A percentile compares a stretch with the other conserved stretches of the same genome.
Evolutionary conservation across 2,329 filamentous ascomycete species (phyloP).

Genomic region (Westerdykella sp.): DNA sequence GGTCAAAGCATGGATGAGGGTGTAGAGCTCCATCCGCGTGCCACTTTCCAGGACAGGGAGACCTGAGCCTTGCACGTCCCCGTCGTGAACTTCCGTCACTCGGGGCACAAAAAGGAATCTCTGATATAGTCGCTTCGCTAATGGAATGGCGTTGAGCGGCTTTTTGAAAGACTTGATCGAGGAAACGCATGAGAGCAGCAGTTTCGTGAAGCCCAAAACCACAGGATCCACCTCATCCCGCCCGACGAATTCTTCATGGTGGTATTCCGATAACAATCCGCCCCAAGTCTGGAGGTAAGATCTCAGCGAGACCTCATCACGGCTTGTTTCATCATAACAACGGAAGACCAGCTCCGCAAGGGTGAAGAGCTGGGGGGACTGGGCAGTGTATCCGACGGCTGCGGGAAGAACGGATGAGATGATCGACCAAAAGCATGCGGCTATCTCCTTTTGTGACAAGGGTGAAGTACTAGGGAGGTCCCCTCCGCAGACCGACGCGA

Average conservation of each 20-base stretch:
- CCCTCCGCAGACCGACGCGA: slow-evolving; percentile 32
- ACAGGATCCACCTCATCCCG: slow-evolving; percentile 31
- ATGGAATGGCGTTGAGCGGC: slow-evolving; percentile 23
- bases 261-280: slow-evolving; percentile 26
- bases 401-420: slow-evolving; percentile 28
- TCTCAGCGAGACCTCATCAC: slow-evolving; percentile 27
- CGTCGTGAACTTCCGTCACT: slow-evolving; percentile 9
- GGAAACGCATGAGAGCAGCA: slow-evolving; percentile 35
- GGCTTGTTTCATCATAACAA: slow-evolving; percentile 27
- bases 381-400: slow-evolving; percentile 15
- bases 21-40: slow-evolving; percentile 34
- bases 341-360: slow-evolving; percentile 34
- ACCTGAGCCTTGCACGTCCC: slow-evolving; percentile 1
- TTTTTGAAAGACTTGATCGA: slow-evolving; percentile 38
- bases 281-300: slow-evolving; percentile 28
- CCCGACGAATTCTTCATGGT: slow-evolving; percentile 32
- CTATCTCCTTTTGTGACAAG: slow-evolving; percentile 24
- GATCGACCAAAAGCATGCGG: slow-evolving; percentile 29
- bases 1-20: slow-evolving; percentile 28
- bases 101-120: slow-evolving; percentile 32
- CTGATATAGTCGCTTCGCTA: slow-evolving; percentile 29
- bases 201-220: slow-evolving; percentile 36
- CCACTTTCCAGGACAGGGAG: slow-evolving; percentile 32
- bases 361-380: slow-evolving; percentile 31
- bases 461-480: slow-evolving; percentile 30